Percentiles rank a stretch among this genome's conserved stretches.
These are phyloP conservation scores for Ophiostoma angusticollis DNA, from an alignment of 2,329 filamentous ascomycete species.

Conservation along the genomic window DNA sequence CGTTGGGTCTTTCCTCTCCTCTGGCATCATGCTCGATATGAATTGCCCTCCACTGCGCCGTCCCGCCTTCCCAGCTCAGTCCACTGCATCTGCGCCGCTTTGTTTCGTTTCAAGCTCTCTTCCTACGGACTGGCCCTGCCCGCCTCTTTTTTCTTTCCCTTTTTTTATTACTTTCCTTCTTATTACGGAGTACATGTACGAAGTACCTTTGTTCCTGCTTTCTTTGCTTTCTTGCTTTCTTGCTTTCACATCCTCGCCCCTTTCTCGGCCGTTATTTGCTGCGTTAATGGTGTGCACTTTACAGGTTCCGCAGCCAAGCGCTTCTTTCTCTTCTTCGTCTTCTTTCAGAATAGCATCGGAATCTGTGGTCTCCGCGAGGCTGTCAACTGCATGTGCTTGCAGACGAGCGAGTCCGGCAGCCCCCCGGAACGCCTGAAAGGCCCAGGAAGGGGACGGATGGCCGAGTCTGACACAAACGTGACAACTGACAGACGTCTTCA, in stretches of 20 bases:
- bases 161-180: neutral
- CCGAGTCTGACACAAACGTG: too few species aligned
- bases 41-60: slow-evolving; percentile 3
- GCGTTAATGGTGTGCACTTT: slow-evolving; percentile 5
- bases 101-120: slow-evolving; percentile 3
- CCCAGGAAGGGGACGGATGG: too few species aligned
- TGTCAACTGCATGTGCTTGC: too few species aligned
- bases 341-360: neutral
- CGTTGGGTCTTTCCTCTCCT: too few species aligned
- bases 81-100: neutral
- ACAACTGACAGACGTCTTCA: too few species aligned
- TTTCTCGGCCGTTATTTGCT: slow-evolving; percentile 14
- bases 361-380: too few species aligned
- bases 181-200: neutral
- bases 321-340: neutral
- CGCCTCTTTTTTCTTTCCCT: neutral
- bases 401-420: too few species aligned
- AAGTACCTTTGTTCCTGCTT: neutral
- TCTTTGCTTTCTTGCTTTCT: neutral
- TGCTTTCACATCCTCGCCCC: slow-evolving; percentile 1
- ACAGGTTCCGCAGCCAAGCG: neutral
- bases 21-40: slow-evolving; percentile 2
- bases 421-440: too few species aligned
- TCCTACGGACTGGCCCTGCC: too few species aligned
- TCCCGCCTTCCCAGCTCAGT: too few species aligned